These are phyloP conservation scores for Globisporangium viniferum DNA, from an alignment of 352 stramenopile species.

Conservation along the genomic window DNA sequence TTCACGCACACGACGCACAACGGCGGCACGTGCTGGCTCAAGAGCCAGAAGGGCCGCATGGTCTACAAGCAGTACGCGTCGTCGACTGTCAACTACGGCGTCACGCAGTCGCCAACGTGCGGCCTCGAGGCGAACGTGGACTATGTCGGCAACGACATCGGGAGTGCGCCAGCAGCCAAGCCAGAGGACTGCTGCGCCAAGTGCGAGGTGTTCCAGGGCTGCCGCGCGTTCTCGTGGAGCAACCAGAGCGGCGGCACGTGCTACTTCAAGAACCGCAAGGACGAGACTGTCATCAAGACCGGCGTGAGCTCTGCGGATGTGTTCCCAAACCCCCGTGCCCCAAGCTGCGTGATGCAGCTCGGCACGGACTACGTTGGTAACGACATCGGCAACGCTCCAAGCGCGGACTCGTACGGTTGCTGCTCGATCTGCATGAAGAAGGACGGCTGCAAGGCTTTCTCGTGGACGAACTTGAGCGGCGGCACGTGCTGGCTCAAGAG, in stretches of 20 bases:
- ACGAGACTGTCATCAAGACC: too few species aligned
- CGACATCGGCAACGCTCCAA: too few species aligned
- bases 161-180: conserved; percentile 9
- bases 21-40: conserved; percentile 60
- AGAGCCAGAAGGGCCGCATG: conserved; percentile 17
- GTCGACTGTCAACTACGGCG: conserved; percentile 6
- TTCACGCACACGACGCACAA: conserved; percentile 18
- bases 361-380: too few species aligned
- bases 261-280: too few species aligned
- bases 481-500: conserved; percentile 12
- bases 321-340: too few species aligned
- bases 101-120: too few species aligned
- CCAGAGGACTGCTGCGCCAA: conserved; percentile 20
- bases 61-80: conserved; percentile 15
- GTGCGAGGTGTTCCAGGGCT: conserved; percentile 19
- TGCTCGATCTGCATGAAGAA: too few species aligned
- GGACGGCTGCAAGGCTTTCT: conserved; percentile 3
- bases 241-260: too few species aligned
- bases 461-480: conserved; percentile 5
- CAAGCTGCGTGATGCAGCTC: too few species aligned
- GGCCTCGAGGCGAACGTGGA: conserved; percentile 5
- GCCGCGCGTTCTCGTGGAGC: conserved; percentile 7
- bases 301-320: too few species aligned
- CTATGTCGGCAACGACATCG: conserved; percentile 37
- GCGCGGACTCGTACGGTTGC: too few species aligned